Evolutionary conservation across 1,284 basidiomycete species (phyloP), one percentile per base, ranked within the genome.

Genomic region (Wolfiporia cocos): DNA sequence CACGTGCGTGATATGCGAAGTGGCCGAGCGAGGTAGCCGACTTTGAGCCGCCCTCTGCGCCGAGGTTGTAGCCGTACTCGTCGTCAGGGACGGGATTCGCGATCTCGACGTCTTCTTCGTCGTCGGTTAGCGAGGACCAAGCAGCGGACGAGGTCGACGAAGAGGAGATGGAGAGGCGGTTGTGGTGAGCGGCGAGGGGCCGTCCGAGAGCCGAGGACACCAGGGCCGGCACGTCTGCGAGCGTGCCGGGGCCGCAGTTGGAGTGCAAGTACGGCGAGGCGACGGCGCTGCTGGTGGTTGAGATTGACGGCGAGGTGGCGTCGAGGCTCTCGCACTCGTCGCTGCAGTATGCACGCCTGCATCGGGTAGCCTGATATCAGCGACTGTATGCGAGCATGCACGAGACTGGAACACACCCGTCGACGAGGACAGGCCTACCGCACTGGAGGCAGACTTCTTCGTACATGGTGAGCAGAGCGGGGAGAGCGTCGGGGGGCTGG

Each of bases 361-460:
- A 45, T 56, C 46, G 44, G 36, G 54, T 53, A 47, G 34, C 43
- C 11, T 49, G 46, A 43, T 37, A 48, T 43, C 48, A 51, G 48
- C 41, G 30, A 45, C 43, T 39, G 43, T 51, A 46, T 49, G 55
- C n/a, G n/a, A n/a, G n/a, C n/a, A n/a, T n/a, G n/a, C n/a, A n/a
- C 20, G 42, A 39, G 39, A 20, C 48, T 39, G 52, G 47, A 42
- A 63, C 73, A 49, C 68, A 86, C 83, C 74, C 74, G 58, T 79
- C 75, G 57, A 73, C 73, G 50, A 57, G 56, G 51, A 82, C 68
- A 45, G 74, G 74, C 59, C 73, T 76, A 44, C 81, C 78, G 56
- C 82, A 86, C 42, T 73, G 67, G 44, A 86, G 70, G 58, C 82
- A 86, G 54, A 79, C 70, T 67, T 86, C 82, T 70, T 84, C 77